These are phyloP conservation scores for Cystobasidium pallidum DNA, from an alignment of 1,284 basidiomycete genomes.

Conservation along the genomic window DNA sequence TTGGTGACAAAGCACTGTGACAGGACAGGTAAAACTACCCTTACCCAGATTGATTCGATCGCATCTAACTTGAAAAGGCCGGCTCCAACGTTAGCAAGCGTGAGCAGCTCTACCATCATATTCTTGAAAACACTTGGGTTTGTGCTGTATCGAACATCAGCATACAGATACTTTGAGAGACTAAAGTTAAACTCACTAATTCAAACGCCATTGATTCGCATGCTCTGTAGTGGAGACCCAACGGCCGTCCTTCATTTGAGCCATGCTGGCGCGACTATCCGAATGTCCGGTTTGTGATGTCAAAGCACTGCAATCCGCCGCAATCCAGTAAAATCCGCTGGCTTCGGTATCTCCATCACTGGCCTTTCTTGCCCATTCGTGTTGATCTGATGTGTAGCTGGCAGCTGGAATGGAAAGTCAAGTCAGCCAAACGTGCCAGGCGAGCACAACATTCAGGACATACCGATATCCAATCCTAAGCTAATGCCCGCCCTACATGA, in stretches of 20 bases:
- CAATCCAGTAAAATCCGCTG: constrained; percentile 29
- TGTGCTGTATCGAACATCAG: background rate
- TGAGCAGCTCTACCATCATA: constrained; percentile 29
- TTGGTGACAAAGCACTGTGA: background rate
- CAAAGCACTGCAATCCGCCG: constrained; percentile 12
- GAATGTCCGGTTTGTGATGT: background rate
- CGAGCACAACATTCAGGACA: background rate
- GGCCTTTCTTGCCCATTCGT: constrained; percentile 37
- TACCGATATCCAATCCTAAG: constrained; percentile 27
- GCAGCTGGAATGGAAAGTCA: background rate
- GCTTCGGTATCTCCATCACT: constrained; percentile 16
- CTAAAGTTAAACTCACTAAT: constrained; percentile 13
- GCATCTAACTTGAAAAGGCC: constrained; percentile 28
- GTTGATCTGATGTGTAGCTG: constrained; percentile 36
- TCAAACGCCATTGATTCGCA: constrained; percentile 27
- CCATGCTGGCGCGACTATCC: background rate
- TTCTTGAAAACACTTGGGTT: constrained; percentile 16
- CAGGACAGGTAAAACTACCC: background rate
- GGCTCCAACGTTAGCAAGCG: constrained; percentile 32
- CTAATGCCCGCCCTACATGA: constrained; percentile 32
- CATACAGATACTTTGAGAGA: background rate
- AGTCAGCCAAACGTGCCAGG: background rate
- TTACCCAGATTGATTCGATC: constrained; percentile 27
- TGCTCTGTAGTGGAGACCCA: constrained; percentile 22
- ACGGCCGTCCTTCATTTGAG: constrained; percentile 28